Evolutionary conservation across 805 yeast species (phyloP).

Genomic region (Wickerhamiella dianesei): DNA sequence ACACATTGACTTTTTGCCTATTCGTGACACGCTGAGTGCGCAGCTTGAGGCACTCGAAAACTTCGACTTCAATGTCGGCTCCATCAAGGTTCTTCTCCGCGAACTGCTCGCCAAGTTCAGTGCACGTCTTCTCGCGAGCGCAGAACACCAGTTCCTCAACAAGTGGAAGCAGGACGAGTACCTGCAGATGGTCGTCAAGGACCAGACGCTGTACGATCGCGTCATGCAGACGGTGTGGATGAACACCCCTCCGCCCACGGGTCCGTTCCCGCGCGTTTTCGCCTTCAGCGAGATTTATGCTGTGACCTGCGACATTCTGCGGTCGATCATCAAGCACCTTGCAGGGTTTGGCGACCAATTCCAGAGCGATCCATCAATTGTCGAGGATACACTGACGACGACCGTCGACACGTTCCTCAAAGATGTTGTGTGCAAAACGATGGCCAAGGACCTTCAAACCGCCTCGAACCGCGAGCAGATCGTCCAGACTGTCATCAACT

Average conservation of each 20-base stretch:
- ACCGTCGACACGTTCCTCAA: constrained; percentile 58
- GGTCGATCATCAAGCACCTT: constrained; percentile 50
- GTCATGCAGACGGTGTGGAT: constrained; percentile 61
- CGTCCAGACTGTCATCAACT: constrained; percentile 75
- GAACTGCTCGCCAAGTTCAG: constrained; percentile 48
- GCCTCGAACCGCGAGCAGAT: constrained; percentile 77
- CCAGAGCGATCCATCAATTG: constrained; percentile 45
- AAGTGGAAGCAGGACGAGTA: constrained; percentile 69
- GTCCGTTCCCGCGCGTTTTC: constrained; percentile 40
- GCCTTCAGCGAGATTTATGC: constrained; percentile 88
- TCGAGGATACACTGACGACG: constrained; percentile 44
- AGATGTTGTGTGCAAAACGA: constrained; percentile 50
- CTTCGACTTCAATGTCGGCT: constrained; percentile 44
- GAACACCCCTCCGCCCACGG: constrained; percentile 34
- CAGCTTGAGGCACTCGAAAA: constrained; percentile 67
- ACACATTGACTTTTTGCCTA: constrained; percentile 20
- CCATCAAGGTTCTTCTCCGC: constrained; percentile 49
- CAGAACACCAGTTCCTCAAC: constrained; percentile 46
- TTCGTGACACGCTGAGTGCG: constrained; percentile 53
- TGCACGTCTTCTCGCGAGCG: constrained; percentile 39
- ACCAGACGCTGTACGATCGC: constrained; percentile 44
- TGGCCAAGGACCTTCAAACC: constrained; percentile 41
- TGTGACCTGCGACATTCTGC: constrained; percentile 64
- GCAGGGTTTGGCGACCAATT: constrained; percentile 51
- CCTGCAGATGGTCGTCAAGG: constrained; percentile 68